A percentile compares a stretch with the other conserved stretches of the same genome.
phyloP scores from a whole-genome alignment of 805 yeast species.

The Starmerella ratchasimensis region DNA sequence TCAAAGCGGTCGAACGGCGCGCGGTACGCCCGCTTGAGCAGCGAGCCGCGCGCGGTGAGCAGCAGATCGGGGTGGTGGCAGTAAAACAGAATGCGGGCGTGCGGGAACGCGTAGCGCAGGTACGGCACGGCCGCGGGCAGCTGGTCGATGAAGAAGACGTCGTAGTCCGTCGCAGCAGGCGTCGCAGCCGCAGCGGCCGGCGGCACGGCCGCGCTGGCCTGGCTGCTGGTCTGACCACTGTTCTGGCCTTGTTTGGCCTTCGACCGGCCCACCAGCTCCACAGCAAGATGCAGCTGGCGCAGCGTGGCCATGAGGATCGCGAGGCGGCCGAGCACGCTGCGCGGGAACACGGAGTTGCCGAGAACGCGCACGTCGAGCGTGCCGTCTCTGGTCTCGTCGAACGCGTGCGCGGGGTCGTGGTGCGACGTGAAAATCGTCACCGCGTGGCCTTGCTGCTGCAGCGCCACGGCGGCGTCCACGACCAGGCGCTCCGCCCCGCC shows the following conservation, averaged over 20 bases:
- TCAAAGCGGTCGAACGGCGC: constrained; percentile 75
- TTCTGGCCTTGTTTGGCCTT: too few species aligned
- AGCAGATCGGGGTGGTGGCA: constrained; percentile 94
- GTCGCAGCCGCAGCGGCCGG: too few species aligned
- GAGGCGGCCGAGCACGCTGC: constrained; percentile 48
- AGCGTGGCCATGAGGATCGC: constrained; percentile 70
- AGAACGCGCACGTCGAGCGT: constrained; percentile 48
- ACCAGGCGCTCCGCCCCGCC: constrained; percentile 97
- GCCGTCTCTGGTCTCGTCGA: constrained; percentile 66
- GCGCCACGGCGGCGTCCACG: constrained; percentile 85
- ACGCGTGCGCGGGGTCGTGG: constrained; percentile 75
- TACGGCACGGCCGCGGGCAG: constrained; percentile 73
- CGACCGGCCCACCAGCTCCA: constrained; percentile 30
- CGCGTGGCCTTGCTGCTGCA: constrained; percentile 51
- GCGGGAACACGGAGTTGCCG: constrained; percentile 75
- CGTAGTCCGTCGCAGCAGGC: constrained; percentile 30
- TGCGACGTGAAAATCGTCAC: constrained; percentile 76
- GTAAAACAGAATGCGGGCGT: constrained; percentile 57
- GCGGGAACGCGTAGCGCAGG: constrained; percentile 28
- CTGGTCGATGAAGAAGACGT: constrained; percentile 76
- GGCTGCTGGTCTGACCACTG: too few species aligned
- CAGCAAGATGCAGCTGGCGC: constrained; percentile 59
- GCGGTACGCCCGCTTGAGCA: constrained; percentile 53
- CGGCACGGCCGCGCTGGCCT: too few species aligned
- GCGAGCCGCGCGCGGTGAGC: constrained; percentile 45